These are phyloP conservation scores for Cladosporium sp. DNA, from an alignment of 2,329 filamentous ascomycete genomes.

Conservation along the genomic window DNA sequence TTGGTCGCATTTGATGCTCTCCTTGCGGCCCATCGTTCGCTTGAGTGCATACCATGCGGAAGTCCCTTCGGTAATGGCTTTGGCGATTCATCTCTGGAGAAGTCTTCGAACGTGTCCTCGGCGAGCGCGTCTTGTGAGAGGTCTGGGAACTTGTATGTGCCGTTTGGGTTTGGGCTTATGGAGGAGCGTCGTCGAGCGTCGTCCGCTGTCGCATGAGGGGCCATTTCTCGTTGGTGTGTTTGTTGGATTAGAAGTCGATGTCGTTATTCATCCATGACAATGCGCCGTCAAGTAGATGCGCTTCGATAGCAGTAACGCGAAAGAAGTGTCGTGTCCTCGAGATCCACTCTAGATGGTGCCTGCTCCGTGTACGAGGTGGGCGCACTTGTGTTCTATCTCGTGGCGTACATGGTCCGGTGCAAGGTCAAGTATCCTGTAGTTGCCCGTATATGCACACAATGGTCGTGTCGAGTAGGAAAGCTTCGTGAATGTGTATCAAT, in stretches of 20 bases:
- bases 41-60: conserved; percentile 40
- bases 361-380: conserved; percentile 10
- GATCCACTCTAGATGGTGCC: conserved; percentile 1
- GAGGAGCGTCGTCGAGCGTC: conserved; percentile 34
- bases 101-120: conserved; percentile 9
- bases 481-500: background rate
- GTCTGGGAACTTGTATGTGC: conserved; percentile 28
- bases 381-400: conserved; percentile 17
- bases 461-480: background rate
- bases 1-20: conserved; percentile 34
- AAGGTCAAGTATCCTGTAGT: background rate
- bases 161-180: conserved; percentile 26
- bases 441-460: background rate
- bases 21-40: conserved; percentile 64
- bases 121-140: conserved; percentile 10
- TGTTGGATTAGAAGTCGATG: background rate
- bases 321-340: conserved; percentile 16
- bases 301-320: background rate
- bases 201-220: conserved; percentile 31
- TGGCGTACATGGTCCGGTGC: conserved; percentile 13
- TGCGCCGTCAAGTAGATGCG: background rate
- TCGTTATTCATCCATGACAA: conserved; percentile 4
- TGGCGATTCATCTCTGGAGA: conserved; percentile 24
- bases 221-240: conserved; percentile 27
- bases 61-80: conserved; percentile 37